Percentiles rank a stretch among this genome's conserved stretches.
Evolutionary conservation across 2,329 filamentous ascomycete species (phyloP).

Genomic region (Lecanoromycetidae sp.): DNA sequence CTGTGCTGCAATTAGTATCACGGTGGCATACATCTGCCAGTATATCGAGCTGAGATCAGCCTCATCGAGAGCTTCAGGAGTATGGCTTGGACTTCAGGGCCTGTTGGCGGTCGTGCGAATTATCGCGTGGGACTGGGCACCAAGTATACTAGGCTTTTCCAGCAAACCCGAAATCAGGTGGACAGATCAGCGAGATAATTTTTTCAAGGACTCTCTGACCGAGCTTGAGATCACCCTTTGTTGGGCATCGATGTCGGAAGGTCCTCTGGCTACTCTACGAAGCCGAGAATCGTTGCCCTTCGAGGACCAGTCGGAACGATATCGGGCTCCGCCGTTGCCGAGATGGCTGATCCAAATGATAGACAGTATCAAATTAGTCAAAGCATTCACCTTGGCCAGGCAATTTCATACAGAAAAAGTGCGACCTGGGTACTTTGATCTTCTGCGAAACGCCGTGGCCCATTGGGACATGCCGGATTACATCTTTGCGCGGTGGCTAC

Average conservation of each 20-base stretch:
- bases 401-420: not conserved
- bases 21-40: conserved; percentile 14
- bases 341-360: not conserved
- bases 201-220: not conserved
- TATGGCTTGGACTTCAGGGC: conserved; percentile 16
- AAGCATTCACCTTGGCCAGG: not conserved
- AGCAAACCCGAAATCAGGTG: not conserved
- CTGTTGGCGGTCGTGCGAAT: conserved; percentile 12
- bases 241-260: not conserved
- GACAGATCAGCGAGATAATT: not conserved
- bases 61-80: conserved; percentile 8
- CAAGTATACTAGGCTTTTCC: not conserved
- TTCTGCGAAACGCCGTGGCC: not conserved
- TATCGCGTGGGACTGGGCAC: conserved; percentile 4
- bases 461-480: not conserved
- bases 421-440: not conserved
- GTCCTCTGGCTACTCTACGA: not conserved
- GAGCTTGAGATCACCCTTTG: not conserved
- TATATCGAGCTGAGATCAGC: conserved; percentile 15
- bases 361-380: not conserved
- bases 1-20: not conserved
- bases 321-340: not conserved
- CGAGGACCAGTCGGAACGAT: not conserved
- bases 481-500: not conserved
- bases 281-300: no score